Conservation (phyloP, 352 stramenopile species). For the Globisporangium echinulatum region DNA sequence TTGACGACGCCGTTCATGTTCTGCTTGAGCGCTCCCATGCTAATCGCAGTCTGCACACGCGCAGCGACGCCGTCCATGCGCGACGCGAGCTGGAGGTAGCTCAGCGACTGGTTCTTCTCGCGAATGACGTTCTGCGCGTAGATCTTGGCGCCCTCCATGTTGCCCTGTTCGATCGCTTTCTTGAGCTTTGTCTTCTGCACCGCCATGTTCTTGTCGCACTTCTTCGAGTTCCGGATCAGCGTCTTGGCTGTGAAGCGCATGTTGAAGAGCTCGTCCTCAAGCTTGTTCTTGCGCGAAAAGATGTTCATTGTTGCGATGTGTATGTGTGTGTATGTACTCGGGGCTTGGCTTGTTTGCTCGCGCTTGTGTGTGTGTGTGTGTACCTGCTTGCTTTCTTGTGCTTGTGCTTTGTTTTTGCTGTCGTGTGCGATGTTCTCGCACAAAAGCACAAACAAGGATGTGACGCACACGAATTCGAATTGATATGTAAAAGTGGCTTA, state of each 20-base stretch:
- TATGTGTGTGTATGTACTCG: background rate
- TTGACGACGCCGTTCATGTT: conserved; percentile 96
- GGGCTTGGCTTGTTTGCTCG: background rate
- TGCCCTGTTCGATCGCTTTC: conserved; percentile 94
- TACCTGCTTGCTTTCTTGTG: background rate
- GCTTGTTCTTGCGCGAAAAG: conserved; percentile 79
- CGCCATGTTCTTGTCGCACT: conserved; percentile 98
- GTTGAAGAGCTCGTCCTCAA: conserved; percentile 87
- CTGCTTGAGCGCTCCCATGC: conserved; percentile 91
- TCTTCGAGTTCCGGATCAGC: conserved; percentile 91
- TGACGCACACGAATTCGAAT: too few relatives aligned
- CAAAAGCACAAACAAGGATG: too few relatives aligned
- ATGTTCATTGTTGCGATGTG: conserved; percentile 49
- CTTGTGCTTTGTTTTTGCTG: too few relatives aligned
- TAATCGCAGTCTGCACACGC: conserved; percentile 95
- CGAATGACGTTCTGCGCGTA: conserved; percentile 92
- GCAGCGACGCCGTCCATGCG: conserved; percentile 95
- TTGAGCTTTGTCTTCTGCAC: conserved; percentile 94
- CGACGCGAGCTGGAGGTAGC: conserved; percentile 93
- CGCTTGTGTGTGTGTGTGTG: too few relatives aligned
- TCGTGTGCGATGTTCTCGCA: background rate
- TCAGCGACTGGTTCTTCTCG: conserved; percentile 89
- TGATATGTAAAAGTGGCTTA: too few relatives aligned
- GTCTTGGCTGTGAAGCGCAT: conserved; percentile 89
- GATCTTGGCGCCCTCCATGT: conserved; percentile 97